Evolutionary conservation across 257 asterid genomes (phyloP), one percentile per base, ranked within the genome.

Genomic region (Paulownia fortunei): DNA sequence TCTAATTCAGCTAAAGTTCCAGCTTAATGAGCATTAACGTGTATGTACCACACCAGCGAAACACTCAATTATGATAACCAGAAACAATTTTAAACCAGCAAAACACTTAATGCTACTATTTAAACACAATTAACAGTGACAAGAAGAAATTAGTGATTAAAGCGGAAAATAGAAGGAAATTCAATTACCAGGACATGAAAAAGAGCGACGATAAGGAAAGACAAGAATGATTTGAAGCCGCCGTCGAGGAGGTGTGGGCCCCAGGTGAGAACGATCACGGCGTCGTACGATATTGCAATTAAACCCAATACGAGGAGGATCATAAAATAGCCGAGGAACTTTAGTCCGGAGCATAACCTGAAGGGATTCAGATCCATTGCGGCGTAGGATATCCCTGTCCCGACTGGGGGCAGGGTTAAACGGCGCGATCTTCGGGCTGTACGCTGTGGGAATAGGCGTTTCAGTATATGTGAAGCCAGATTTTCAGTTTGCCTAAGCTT

Each of bases 261-360:
- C 80, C 92, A 87, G 62, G 93, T 91, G 72, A 93, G 73, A 15
- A 90, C 70, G 36, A 92, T 87, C 56, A 92, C 92, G 69, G 97
- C 97, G 81, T 84, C 76, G 77, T 93, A 93, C 9, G 98, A 87
- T 42, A 93, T 58, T 0, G 88, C 92, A 9, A 90, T 79, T 13
- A 93, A 79, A 16, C 82, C 92, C 6, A 86, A 6, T 23, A 93
- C 91, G 47, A 93, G 79, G 58, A 87, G 47, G 74, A 94, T 81
- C 90, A 94, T 92, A 75, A 88, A 86, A 88, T 92, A 92, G 69
- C 98, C 97, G 52, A 92, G 88, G 81, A 90, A 83, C 79, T 85
- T 90, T 69, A 93, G 88, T 7, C 94, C 91, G 13, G 94, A 88
- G 80, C 98, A 91, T 32, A 91, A 32, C 84, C 86, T 79, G 74